These are phyloP conservation scores for Ramaria sp. DNA, from an alignment of 768 basidiomycete genomes.

Conservation along the genomic window DNA sequence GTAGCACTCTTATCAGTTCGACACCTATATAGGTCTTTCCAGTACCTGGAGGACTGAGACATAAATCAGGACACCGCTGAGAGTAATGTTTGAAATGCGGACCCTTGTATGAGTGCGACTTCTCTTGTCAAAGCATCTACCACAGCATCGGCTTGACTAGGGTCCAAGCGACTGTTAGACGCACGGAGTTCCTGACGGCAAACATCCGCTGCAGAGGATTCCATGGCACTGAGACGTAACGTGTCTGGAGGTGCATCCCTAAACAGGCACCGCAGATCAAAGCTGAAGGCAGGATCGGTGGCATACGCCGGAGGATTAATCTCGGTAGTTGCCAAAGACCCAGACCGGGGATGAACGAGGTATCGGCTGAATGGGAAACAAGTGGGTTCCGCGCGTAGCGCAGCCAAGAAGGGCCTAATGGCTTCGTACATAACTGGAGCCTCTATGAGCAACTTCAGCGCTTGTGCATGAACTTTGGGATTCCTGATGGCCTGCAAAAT, in stretches of 20 bases:
- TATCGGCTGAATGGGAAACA: slow-evolving; percentile 43
- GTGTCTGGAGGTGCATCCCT: slow-evolving; percentile 26
- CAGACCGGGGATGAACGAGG: slow-evolving; percentile 28
- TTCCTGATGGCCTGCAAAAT: slow-evolving; percentile 27
- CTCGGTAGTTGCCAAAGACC: slow-evolving; percentile 22
- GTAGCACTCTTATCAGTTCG: slow-evolving; percentile 58
- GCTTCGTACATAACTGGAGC: slow-evolving; percentile 57
- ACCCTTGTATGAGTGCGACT: slow-evolving; percentile 67
- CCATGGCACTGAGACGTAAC: slow-evolving; percentile 30
- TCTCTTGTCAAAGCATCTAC: slow-evolving; percentile 50
- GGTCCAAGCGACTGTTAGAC: slow-evolving; percentile 45
- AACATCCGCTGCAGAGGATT: slow-evolving; percentile 32
- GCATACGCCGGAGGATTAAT: slow-evolving; percentile 49
- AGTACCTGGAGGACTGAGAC: slow-evolving; percentile 59
- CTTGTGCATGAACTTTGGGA: slow-evolving; percentile 6
- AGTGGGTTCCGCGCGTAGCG: slow-evolving; percentile 43
- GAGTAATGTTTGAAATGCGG: slow-evolving; percentile 3
- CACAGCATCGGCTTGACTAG: slow-evolving; percentile 62
- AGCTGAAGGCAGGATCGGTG: slow-evolving; percentile 41
- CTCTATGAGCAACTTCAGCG: slow-evolving; percentile 38
- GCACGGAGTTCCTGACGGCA: slow-evolving; percentile 36
- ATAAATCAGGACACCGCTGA: not conserved
- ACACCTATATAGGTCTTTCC: slow-evolving; percentile 69
- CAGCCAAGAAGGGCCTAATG: slow-evolving; percentile 56
- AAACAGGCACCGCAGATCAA: slow-evolving; percentile 47